Base-by-base conservation (phyloP, 1,139 yeast genomes). In the Eremothecium cymbalariae region DNA sequence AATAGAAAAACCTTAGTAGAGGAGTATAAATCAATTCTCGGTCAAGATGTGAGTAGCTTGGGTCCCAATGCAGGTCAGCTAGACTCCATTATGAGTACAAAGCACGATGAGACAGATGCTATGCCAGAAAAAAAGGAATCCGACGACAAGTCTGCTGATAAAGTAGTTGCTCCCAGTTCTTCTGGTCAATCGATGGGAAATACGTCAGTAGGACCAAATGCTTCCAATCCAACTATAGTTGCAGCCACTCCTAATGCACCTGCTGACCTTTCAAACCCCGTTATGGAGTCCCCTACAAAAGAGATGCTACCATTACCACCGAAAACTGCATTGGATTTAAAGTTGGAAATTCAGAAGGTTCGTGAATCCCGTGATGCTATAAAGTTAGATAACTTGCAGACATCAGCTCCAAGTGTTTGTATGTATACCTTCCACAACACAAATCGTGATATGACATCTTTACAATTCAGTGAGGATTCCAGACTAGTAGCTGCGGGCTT, bases 401-500 rank as follows among this genome's bases (percentile, higher is more conserved):
- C 94, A 1, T 67, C 85, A 18, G 72, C 93, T 18, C 99, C 99
- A 8, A 82, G 94, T 38, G 95, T 90, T 25, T 90, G 98, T 60
- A 85, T 90, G 95, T 93, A 90, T 63, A 90, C 98, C 0, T 88
- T 93, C 64, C 98, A 90, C 66, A 90, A 93, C 59, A 83, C 97
- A 7, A 81, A 83, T 55, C 82, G 83, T 46, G 94, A 83, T 42
- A 67, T 90, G 68, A 83, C 94, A 13, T 75, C 86, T 37, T 58
- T 90, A 34, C 83, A 78, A 42, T 88, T 88, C 62, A 85, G 90
- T 50, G 84, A 81, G 33, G 96, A 88, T 56, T 76, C 93, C 12
- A 77, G 88, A 20, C 53, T 88, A 46, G 80, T 84, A 25, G 97
- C 97, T 1, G 95, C 88, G 15, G 98, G 98, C 6, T 90, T 90